phyloP scores from a whole-genome alignment of 768 basidiomycete genomes.

The Hortiboletus flavorubellus region DNA sequence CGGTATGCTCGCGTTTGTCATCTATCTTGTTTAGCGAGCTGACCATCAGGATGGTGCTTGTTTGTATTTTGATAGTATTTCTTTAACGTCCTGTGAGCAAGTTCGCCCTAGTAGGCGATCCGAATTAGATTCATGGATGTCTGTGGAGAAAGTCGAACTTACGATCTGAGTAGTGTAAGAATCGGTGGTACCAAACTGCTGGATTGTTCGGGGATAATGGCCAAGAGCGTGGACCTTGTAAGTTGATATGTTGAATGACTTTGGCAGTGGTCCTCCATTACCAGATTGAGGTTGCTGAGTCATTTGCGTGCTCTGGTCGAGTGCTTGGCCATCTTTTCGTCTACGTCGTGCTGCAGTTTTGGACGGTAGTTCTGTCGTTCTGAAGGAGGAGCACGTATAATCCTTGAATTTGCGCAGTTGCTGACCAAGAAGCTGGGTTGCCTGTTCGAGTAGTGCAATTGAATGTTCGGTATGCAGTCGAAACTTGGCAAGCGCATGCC shows the following conservation, averaged over 20 bases:
- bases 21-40: neutral
- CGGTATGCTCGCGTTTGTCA: neutral
- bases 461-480: slow-evolving; percentile 32
- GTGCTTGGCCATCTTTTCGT: neutral
- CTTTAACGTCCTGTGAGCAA: neutral
- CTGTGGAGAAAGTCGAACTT: neutral
- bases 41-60: neutral
- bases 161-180: neutral
- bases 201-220: neutral
- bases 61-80: neutral
- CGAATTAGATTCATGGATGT: neutral
- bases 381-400: neutral
- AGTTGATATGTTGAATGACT: neutral
- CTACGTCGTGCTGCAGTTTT: neutral
- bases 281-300: too few relatives aligned
- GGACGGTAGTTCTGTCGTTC: neutral
- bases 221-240: neutral
- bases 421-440: neutral
- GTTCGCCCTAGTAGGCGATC: neutral
- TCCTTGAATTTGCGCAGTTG: neutral
- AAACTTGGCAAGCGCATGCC: slow-evolving; percentile 19
- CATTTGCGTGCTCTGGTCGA: too few relatives aligned
- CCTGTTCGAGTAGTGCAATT: neutral
- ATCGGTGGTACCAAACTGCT: neutral
- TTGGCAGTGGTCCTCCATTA: neutral